Evolutionary conservation across 2,329 filamentous ascomycete genomes (phyloP).

Genomic region (Cladorrhinum sp.): DNA sequence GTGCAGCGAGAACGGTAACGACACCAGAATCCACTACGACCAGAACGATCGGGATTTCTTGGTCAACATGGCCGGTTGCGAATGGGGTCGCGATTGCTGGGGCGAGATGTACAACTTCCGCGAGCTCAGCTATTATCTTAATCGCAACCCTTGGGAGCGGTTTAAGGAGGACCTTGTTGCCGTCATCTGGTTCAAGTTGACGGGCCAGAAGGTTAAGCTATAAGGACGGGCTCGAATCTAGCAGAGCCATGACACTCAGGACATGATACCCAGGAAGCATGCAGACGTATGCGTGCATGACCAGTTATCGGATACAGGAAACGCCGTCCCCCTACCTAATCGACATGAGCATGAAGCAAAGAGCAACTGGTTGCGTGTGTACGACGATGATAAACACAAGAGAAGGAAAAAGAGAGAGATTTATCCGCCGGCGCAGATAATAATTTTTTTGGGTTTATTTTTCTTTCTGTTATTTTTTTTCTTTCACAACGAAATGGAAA

Average conservation of each 20-base stretch:
- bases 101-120: slow-evolving; percentile 96
- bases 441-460: background rate
- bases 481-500: background rate
- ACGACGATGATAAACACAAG: background rate
- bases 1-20: slow-evolving; percentile 73
- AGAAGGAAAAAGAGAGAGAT: background rate
- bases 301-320: background rate
- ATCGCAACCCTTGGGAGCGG: slow-evolving; percentile 76
- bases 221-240: too few species aligned
- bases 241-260: background rate
- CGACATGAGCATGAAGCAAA: background rate
- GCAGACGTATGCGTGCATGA: background rate
- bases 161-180: slow-evolving; percentile 67
- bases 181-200: slow-evolving; percentile 60
- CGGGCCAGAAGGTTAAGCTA: slow-evolving; percentile 58
- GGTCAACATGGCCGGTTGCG: slow-evolving; percentile 97
- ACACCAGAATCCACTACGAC: slow-evolving; percentile 80
- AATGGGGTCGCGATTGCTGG: slow-evolving; percentile 97
- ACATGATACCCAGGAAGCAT: background rate
- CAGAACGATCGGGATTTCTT: slow-evolving; percentile 84
- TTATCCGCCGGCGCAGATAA: background rate
- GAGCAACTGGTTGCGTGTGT: background rate
- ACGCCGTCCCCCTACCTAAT: background rate
- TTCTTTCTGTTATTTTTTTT: background rate
- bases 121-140: slow-evolving; percentile 84